Evolutionary conservation across 345 rosid species (phyloP), one percentile per base, ranked within the genome.

Genomic region (Dipteronia dyeriana): DNA sequence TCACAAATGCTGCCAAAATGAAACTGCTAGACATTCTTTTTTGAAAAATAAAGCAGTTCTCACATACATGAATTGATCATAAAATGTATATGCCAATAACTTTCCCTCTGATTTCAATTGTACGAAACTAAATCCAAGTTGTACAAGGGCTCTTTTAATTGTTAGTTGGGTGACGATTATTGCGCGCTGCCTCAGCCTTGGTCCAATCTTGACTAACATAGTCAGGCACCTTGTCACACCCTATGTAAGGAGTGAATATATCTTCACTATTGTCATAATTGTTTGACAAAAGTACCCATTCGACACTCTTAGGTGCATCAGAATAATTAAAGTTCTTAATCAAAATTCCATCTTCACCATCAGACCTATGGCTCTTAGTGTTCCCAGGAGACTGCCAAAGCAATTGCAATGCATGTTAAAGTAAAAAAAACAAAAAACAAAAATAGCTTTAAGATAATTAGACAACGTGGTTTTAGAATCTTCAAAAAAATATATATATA

Each of bases 211-310:
- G 79, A 66, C 45, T 75, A 5, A 63, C 73, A 20, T 75, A 45
- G 31, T 80, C 84, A 22, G 86, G 77, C 60, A 87, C 86, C 82
- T 63, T 38, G 17, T 68, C 23, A 5, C 71, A 73, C 10, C 67
- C 76, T 29, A 80, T 63, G 54, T 45, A 81, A 25, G 90, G 90
- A 57, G 77, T 79, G 88, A 90, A 87, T 0, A 43, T 14, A 74
- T 80, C 84, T 31, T 31, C 34, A 31, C 34, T 31, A 31, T 31
- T 31, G 34, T 31, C 34, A 31, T 31, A 31, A 31, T 31, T 31
- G 34, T 31, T 31, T 31, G 34, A 31, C 5, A 5, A 31, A 31
- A 31, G 5, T 31, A 31, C 34, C 34, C 34, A 31, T 31, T 31
- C 3, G 4, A 84, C 66, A 54, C 45, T 56, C 13, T 79, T 82